These are phyloP conservation scores for Lonicera japonica DNA, from an alignment of 129 eudicot species.

Conservation along the genomic window DNA sequence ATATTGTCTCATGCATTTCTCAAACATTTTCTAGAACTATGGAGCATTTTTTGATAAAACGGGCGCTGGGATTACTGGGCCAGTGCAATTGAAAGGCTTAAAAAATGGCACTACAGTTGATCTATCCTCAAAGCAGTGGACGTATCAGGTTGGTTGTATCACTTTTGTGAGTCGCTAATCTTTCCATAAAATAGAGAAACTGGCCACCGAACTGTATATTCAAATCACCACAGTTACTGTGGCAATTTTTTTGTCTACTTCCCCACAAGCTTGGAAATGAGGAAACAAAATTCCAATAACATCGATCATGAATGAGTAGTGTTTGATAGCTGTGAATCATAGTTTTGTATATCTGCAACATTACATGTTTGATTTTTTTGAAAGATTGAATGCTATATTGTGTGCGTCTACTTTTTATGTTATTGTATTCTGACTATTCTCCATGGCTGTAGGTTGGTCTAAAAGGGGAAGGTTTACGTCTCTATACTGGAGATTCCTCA, in stretches of 20 bases:
- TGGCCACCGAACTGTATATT: no score
- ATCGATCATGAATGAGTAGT: no score
- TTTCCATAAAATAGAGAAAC: no score
- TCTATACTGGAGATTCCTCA: constrained; percentile 62
- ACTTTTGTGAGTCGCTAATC: no score
- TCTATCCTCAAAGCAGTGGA: constrained; percentile 77
- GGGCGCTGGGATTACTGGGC: constrained; percentile 94
- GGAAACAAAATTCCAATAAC: no score
- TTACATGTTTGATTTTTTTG: no score
- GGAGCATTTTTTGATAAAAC: constrained; percentile 70
- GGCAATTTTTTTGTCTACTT: no score
- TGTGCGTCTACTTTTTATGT: neutral
- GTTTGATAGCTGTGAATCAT: no score
- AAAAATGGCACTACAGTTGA: constrained; percentile 43
- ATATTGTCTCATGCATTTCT: constrained; percentile 2
- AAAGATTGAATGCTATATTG: neutral
- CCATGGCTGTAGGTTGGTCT: constrained; percentile 83
- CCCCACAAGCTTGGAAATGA: no score
- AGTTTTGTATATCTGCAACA: no score
- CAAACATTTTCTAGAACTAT: constrained; percentile 53
- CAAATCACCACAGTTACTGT: no score
- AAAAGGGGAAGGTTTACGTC: constrained; percentile 71
- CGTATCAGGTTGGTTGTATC: constrained; percentile 56
- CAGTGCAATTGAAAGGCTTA: constrained; percentile 60
- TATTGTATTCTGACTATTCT: no score